phyloP scores from a whole-genome alignment of 1,284 basidiomycete species.

The Leccinum insolens region DNA sequence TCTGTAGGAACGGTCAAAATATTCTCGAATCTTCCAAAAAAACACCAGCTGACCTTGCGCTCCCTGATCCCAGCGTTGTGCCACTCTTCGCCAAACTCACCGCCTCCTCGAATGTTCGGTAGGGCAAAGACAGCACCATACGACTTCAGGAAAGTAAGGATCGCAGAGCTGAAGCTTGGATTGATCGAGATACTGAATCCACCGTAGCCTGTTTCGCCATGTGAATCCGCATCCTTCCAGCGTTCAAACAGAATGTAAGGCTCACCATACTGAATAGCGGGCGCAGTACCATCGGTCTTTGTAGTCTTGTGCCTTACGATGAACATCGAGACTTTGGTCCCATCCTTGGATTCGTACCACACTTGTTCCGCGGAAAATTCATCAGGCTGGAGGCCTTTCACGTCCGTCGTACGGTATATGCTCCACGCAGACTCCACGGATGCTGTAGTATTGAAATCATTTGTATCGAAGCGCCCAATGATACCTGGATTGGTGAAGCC shows the following conservation, averaged over 20 bases:
- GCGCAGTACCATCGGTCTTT: slow-evolving; percentile 74
- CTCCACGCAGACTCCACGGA: slow-evolving; percentile 56
- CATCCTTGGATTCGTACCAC: slow-evolving; percentile 81
- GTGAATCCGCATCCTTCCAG: slow-evolving; percentile 1
- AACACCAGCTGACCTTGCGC: slow-evolving; percentile 55
- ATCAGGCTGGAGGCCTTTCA: slow-evolving; percentile 67
- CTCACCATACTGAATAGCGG: slow-evolving; percentile 79
- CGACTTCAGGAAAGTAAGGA: slow-evolving; percentile 76
- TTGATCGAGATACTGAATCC: slow-evolving; percentile 77
- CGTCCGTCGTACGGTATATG: slow-evolving; percentile 61
- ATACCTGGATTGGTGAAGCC: slow-evolving; percentile 80
- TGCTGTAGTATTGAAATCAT: slow-evolving; percentile 32
- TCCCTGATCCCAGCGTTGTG: slow-evolving; percentile 73
- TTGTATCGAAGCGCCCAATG: slow-evolving; percentile 65
- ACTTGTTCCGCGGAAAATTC: slow-evolving; percentile 80
- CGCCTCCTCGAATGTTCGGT: slow-evolving; percentile 81
- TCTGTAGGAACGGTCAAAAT: slow-evolving; percentile 38
- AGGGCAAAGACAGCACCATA: slow-evolving; percentile 79
- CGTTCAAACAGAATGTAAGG: slow-evolving; percentile 1
- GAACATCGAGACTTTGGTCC: slow-evolving; percentile 86
- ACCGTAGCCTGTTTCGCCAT: slow-evolving; percentile 59
- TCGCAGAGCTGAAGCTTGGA: slow-evolving; percentile 73
- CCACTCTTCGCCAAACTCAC: slow-evolving; percentile 86
- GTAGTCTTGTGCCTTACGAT: slow-evolving; percentile 79
- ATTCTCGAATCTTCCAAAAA: slow-evolving; percentile 1